phyloP scores from a whole-genome alignment of 169 alveolate species.

The Neospora caninum region DNA sequence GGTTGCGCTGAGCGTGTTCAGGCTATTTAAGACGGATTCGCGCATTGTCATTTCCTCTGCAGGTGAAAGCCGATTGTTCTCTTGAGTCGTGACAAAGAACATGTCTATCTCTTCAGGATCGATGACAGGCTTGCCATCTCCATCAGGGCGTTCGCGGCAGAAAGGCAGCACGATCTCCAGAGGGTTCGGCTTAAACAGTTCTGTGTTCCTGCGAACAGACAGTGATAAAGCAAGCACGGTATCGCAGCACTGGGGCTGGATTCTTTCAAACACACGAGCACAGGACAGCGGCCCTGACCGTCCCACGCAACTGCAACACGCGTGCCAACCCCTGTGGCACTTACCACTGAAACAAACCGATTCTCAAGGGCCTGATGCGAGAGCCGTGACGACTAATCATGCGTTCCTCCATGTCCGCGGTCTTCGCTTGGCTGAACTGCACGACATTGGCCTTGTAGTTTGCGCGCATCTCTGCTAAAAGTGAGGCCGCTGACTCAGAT shows the following conservation, averaged over 20 bases:
- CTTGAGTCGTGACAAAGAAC: neutral
- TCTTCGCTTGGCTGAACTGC: neutral
- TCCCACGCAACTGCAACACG: too few species aligned
- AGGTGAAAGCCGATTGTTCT: conserved; percentile 5
- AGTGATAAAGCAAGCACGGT: neutral
- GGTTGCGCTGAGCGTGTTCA: neutral
- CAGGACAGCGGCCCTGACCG: too few species aligned
- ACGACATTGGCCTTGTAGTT: neutral
- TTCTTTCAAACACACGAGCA: too few species aligned
- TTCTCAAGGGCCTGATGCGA: neutral
- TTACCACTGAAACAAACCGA: neutral
- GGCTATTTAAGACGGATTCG: neutral
- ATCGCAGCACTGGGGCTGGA: neutral
- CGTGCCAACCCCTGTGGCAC: neutral
- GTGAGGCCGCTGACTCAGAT: too few species aligned
- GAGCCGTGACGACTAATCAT: neutral
- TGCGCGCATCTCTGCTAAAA: neutral
- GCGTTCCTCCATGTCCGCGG: neutral
- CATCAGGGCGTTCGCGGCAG: neutral
- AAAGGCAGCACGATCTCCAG: neutral
- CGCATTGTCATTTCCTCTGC: neutral
- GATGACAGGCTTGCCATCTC: neutral
- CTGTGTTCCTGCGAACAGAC: conserved; percentile 1
- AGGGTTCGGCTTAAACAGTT: conserved; percentile 3
- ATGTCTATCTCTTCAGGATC: neutral